phyloP scores from a whole-genome alignment of 2,329 filamentous ascomycete species.

The Botrytis galanthina region DNA sequence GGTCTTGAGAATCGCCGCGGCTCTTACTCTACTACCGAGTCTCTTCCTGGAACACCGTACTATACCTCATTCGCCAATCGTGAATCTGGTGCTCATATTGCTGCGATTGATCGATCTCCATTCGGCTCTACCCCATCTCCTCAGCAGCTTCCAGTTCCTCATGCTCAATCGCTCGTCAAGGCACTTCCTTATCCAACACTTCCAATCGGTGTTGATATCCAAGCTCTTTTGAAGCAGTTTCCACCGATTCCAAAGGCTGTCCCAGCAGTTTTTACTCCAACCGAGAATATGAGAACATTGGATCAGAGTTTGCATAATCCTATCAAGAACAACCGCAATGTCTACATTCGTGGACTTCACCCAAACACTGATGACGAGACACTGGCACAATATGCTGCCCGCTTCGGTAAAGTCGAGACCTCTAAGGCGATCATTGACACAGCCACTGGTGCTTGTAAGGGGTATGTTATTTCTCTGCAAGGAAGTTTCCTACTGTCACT shows the following conservation, averaged over 20 bases:
- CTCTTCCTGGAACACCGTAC: slow-evolving; percentile 63
- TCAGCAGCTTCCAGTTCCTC: slow-evolving; percentile 51
- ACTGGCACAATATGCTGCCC: slow-evolving; percentile 74
- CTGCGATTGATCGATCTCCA: slow-evolving; percentile 57
- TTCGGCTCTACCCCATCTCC: slow-evolving; percentile 67
- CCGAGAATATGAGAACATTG: slow-evolving; percentile 81
- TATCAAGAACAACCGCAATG: slow-evolving; percentile 87
- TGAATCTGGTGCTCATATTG: slow-evolving; percentile 58
- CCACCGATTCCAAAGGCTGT: slow-evolving; percentile 85
- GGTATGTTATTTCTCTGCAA: slow-evolving; percentile 54
- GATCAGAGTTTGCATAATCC: slow-evolving; percentile 94
- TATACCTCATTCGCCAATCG: slow-evolving; percentile 58
- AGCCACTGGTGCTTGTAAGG: slow-evolving; percentile 90
- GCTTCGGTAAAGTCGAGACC: slow-evolving; percentile 91
- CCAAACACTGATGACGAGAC: slow-evolving; percentile 94
- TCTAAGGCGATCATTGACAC: slow-evolving; percentile 99
- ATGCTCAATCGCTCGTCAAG: slow-evolving; percentile 39
- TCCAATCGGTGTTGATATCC: slow-evolving; percentile 45
- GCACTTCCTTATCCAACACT: slow-evolving; percentile 36
- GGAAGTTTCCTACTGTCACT: not conserved
- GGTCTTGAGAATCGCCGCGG: slow-evolving; percentile 63
- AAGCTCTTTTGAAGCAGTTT: slow-evolving; percentile 68
- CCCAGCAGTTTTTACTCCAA: slow-evolving; percentile 81
- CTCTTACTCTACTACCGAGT: slow-evolving; percentile 67
- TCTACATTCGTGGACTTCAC: slow-evolving; percentile 95